A percentile compares a stretch with the other conserved stretches of the same genome.
These are phyloP conservation scores for Hibiscus trionum DNA, from an alignment of 345 rosid genomes.

Conservation along the genomic window DNA sequence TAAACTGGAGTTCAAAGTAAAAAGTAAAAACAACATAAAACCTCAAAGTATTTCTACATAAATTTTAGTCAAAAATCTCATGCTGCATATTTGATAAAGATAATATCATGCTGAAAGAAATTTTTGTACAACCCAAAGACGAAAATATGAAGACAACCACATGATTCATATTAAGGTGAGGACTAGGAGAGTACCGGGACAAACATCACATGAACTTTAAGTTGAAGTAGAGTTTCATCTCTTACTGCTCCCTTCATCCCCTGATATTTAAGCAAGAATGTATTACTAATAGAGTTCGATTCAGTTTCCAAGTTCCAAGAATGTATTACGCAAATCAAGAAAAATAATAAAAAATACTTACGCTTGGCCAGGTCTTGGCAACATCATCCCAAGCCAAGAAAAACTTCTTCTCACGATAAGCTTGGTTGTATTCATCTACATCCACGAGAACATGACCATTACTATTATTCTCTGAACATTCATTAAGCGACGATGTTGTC, in stretches of 20 bases:
- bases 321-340: too few species aligned
- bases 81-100: neutral
- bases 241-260: slow-evolving; percentile 53
- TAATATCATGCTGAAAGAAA: too few species aligned
- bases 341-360: too few species aligned
- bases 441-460: too few species aligned
- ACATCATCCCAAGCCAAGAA: too few species aligned
- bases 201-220: slow-evolving; percentile 64
- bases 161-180: neutral
- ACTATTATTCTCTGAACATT: too few species aligned
- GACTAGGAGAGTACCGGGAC: slow-evolving; percentile 22
- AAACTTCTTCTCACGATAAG: too few species aligned
- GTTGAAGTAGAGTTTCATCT: slow-evolving; percentile 55
- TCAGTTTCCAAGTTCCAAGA: too few species aligned
- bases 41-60: neutral
- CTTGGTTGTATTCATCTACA: too few species aligned
- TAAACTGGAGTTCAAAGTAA: slow-evolving; percentile 10
- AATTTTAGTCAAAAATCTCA: neutral
- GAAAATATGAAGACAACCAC: neutral
- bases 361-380: too few species aligned
- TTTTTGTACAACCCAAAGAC: neutral
- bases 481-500: too few species aligned
- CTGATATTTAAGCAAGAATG: neutral
- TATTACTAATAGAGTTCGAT: neutral
- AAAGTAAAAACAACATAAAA: neutral